Percentiles rank a stretch among this genome's conserved stretches.
These are phyloP conservation scores for Knufia petricola DNA, from an alignment of 2,329 filamentous ascomycete species.

Conservation along the genomic window DNA sequence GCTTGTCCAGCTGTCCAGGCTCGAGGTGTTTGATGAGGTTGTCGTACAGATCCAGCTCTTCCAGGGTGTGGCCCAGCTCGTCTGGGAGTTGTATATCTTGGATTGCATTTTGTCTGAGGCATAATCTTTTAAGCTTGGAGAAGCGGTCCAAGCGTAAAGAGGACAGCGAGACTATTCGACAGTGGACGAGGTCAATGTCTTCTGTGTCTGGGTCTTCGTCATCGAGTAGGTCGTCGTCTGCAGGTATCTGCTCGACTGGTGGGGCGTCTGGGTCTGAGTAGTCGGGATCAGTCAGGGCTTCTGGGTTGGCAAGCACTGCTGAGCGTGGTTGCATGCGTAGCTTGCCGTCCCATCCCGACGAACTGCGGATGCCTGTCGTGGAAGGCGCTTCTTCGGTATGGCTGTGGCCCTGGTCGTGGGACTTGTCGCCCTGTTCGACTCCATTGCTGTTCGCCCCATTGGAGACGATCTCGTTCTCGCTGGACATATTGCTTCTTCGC, in stretches of 20 bases:
- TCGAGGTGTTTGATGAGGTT: constrained; percentile 84
- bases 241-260: constrained; percentile 63
- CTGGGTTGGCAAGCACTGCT: constrained; percentile 66
- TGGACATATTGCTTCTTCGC: no score
- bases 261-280: constrained; percentile 64
- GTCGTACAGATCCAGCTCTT: constrained; percentile 91
- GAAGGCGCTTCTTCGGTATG: background rate
- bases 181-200: constrained; percentile 86
- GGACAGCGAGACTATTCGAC: constrained; percentile 67
- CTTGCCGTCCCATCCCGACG: constrained; percentile 37
- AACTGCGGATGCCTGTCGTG: constrained; percentile 1
- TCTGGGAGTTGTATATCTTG: constrained; percentile 66
- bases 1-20: constrained; percentile 57
- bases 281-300: constrained; percentile 74
- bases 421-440: background rate
- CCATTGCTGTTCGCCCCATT: no score
- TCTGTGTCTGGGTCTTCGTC: constrained; percentile 39
- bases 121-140: constrained; percentile 62
- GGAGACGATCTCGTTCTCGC: no score
- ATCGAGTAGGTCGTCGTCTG: constrained; percentile 64
- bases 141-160: constrained; percentile 78
- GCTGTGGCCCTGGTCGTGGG: background rate
- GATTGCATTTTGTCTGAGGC: constrained; percentile 87
- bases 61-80: constrained; percentile 54
- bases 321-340: constrained; percentile 42